These are phyloP conservation scores for Striga hermonthica DNA, from an alignment of 305 asterid genomes.

Conservation along the genomic window DNA sequence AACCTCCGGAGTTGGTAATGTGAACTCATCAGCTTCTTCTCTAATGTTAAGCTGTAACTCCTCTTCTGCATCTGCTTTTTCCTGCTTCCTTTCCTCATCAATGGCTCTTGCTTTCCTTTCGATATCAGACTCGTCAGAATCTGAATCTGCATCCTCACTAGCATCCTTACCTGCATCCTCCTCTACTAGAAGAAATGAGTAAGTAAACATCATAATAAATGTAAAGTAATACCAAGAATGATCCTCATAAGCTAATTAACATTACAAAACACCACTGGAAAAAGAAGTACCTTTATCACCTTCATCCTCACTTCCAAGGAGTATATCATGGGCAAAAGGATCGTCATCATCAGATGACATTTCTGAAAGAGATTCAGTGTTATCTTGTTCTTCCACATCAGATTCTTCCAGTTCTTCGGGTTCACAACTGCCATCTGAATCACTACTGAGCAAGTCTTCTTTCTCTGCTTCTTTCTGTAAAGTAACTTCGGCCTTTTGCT, in stretches of 20 bases:
- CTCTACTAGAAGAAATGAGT: constrained; percentile 34
- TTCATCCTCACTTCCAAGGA: constrained; percentile 58
- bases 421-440: constrained; percentile 45
- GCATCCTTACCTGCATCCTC: constrained; percentile 36
- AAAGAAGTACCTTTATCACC: constrained; percentile 61
- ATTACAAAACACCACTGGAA: background rate
- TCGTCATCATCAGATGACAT: constrained; percentile 75
- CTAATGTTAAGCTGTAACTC: constrained; percentile 59
- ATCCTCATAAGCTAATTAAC: constrained; percentile 16
- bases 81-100: constrained; percentile 51
- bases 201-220: constrained; percentile 10
- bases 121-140: constrained; percentile 58
- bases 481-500: constrained; percentile 49
- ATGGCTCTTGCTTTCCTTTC: constrained; percentile 50
- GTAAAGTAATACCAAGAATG: background rate
- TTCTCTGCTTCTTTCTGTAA: constrained; percentile 37
- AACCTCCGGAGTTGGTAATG: constrained; percentile 81
- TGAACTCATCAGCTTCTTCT: constrained; percentile 75
- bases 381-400: constrained; percentile 43
- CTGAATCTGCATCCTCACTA: constrained; percentile 45
- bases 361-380: constrained; percentile 51
- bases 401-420: constrained; percentile 38
- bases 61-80: constrained; percentile 46
- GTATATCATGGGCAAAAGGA: constrained; percentile 60
- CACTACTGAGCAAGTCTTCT: constrained; percentile 45